Evolutionary conservation across 176 grass and related monocot genomes (phyloP).

Genomic region (Phragmites australis): DNA sequence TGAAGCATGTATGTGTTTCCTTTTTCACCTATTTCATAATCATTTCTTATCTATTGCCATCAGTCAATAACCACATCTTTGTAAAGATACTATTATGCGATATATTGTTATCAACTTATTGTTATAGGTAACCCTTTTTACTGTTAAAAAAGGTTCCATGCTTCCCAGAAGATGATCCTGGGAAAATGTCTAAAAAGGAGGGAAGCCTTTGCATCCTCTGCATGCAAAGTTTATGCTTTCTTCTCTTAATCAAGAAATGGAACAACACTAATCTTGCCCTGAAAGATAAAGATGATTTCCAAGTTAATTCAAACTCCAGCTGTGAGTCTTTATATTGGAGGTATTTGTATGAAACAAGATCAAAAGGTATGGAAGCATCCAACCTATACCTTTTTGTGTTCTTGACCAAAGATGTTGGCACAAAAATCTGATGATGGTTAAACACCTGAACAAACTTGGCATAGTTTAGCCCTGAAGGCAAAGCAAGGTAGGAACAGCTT

Average conservation of each 20-base stretch:
- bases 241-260: conserved; percentile 40
- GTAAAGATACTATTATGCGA: neutral
- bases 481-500: conserved; percentile 58
- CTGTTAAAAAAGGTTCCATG: conserved; percentile 29
- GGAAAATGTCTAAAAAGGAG: conserved; percentile 5
- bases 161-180: conserved; percentile 19
- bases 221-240: conserved; percentile 46
- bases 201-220: conserved; percentile 47
- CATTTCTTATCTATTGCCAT: neutral
- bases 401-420: conserved; percentile 18
- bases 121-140: conserved; percentile 24
- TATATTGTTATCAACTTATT: neutral
- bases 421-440: conserved; percentile 20
- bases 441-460: conserved; percentile 33
- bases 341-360: neutral
- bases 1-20: neutral
- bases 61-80: neutral
- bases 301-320: neutral
- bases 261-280: conserved; percentile 39
- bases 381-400: conserved; percentile 11
- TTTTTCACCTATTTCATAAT: conserved; percentile 6
- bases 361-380: neutral
- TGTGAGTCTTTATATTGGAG: neutral
- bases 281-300: conserved; percentile 32
- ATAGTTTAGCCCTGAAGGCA: conserved; percentile 66